phyloP scores from a whole-genome alignment of 1,284 basidiomycete genomes.

The Leccinum subrobustum region DNA sequence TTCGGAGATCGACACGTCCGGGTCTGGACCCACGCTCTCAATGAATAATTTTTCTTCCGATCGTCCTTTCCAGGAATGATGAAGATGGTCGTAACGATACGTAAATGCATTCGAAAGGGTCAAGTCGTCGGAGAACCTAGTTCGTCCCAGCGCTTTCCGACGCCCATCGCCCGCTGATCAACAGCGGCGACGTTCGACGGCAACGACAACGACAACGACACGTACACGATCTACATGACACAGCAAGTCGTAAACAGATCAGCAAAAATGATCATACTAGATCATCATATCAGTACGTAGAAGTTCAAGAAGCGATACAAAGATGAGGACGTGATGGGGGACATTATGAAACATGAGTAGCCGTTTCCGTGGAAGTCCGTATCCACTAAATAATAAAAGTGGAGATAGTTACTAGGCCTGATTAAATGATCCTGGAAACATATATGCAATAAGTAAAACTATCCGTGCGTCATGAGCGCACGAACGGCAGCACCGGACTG shows the following conservation, averaged over 20 bases:
- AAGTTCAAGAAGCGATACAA: not conserved
- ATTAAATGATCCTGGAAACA: constrained; percentile 10
- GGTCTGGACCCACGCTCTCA: not conserved
- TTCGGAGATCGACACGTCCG: not conserved
- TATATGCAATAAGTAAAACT: constrained; percentile 7
- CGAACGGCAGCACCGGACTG: constrained; percentile 16
- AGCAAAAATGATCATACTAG: not conserved
- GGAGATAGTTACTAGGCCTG: constrained; percentile 1
- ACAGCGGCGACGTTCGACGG: not conserved
- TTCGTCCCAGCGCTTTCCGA: not conserved
- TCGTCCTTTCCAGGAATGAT: not conserved
- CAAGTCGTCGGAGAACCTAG: not conserved
- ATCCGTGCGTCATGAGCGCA: not conserved
- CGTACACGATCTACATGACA: not conserved
- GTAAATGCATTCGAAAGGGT: not conserved
- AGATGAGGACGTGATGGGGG: not conserved
- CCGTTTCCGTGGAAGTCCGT: constrained; percentile 10
- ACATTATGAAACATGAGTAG: not conserved
- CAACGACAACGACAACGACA: not conserved
- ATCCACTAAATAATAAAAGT: constrained; percentile 6
- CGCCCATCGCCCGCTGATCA: not conserved
- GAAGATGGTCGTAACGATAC: not conserved
- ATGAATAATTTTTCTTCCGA: not conserved
- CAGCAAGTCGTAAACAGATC: not conserved
- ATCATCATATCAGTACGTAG: not conserved